phyloP scores from a whole-genome alignment of 805 yeast species.

The Pichia sporocuriosa region DNA sequence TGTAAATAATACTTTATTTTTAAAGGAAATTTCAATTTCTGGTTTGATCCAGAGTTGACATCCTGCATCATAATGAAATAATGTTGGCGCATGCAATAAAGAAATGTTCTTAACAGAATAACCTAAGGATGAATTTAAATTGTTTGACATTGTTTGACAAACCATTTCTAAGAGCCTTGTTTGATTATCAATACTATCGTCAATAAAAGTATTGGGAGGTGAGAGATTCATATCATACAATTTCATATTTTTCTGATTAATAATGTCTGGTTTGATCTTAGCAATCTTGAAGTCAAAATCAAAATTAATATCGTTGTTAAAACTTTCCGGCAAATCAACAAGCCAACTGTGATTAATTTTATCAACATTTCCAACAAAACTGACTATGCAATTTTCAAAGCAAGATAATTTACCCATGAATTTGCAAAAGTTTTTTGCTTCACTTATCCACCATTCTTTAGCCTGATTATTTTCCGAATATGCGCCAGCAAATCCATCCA shows the following conservation, averaged over 20 bases:
- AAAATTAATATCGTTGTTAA: slow-evolving; percentile 34
- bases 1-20: slow-evolving; percentile 35
- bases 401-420: slow-evolving; percentile 25
- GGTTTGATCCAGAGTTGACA: slow-evolving; percentile 49
- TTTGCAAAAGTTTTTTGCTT: slow-evolving; percentile 32
- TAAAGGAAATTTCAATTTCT: slow-evolving; percentile 27
- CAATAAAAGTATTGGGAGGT: slow-evolving; percentile 32
- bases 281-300: slow-evolving; percentile 34
- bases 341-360: slow-evolving; percentile 3
- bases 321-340: background rate
- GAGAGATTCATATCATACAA: slow-evolving; percentile 19
- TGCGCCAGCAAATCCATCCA: slow-evolving; percentile 21
- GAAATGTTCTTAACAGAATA: slow-evolving; percentile 28
- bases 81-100: slow-evolving; percentile 28
- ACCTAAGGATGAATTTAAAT: slow-evolving; percentile 28
- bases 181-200: slow-evolving; percentile 28
- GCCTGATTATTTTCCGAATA: slow-evolving; percentile 29
- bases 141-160: slow-evolving; percentile 19
- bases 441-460: slow-evolving; percentile 36
- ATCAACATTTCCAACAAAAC: slow-evolving; percentile 27
- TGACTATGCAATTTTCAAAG: slow-evolving; percentile 28
- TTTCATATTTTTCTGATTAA: background rate
- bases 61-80: slow-evolving; percentile 29
- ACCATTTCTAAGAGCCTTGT: slow-evolving; percentile 20
- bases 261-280: slow-evolving; percentile 1